Percentiles rank a stretch among this genome's conserved stretches.
phyloP scores from a whole-genome alignment of 805 yeast genomes.

The Candida germanica region DNA sequence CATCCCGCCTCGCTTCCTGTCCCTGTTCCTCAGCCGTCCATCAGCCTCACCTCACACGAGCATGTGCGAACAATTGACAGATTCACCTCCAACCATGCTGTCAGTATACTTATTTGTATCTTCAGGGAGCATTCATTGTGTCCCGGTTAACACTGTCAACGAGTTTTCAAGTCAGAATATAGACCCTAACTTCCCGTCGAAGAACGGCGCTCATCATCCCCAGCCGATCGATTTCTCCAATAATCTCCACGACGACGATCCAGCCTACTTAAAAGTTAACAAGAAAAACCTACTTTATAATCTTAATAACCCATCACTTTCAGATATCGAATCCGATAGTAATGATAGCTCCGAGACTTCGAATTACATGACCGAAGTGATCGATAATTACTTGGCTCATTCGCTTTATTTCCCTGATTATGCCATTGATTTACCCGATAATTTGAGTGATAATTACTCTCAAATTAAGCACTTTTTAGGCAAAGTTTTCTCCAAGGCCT shows the following conservation, averaged over 20 bases:
- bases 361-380: conserved; percentile 9
- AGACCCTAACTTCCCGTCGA: conserved; percentile 4
- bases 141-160: conserved; percentile 21
- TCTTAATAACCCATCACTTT: conserved; percentile 35
- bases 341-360: conserved; percentile 4
- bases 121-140: conserved; percentile 23
- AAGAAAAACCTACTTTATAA: conserved; percentile 32
- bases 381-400: conserved; percentile 38
- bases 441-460: conserved; percentile 27
- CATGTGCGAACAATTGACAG: conserved; percentile 4
- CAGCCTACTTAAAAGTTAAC: conserved; percentile 10
- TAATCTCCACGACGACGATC: conserved; percentile 2
- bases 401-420: conserved; percentile 49
- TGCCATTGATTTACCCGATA: conserved; percentile 37
- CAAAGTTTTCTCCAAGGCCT: conserved; percentile 45
- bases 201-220: not conserved
- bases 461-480: conserved; percentile 39
- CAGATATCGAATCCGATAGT: conserved; percentile 29
- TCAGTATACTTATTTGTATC: conserved; percentile 31
- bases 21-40: not conserved
- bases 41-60: conserved; percentile 6
- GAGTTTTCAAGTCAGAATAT: conserved; percentile 10
- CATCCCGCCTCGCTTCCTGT: too few species aligned
- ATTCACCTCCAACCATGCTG: conserved; percentile 1
- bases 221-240: not conserved